Percentiles rank a stretch among this genome's conserved stretches.
phyloP scores from a whole-genome alignment of 176 grass and related monocot species.

The Ensete glaucum region DNA sequence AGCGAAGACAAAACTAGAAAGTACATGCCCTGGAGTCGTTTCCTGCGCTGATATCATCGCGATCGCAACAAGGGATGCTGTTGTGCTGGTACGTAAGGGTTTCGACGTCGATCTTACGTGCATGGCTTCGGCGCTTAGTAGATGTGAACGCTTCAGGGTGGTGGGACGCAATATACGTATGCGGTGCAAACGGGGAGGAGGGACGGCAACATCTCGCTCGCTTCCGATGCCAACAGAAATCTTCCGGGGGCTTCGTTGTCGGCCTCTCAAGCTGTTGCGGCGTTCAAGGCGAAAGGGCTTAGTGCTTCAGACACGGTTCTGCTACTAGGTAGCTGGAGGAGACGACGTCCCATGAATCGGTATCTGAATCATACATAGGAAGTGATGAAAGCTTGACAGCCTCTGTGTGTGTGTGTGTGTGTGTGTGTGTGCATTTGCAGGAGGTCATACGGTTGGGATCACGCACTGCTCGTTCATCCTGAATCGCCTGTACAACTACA shows the following conservation, averaged over 20 bases:
- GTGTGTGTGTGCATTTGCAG: conserved; percentile 15
- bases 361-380: neutral
- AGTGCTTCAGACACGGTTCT: conserved; percentile 48
- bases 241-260: conserved; percentile 36
- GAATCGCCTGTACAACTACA: conserved; percentile 49
- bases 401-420: no score
- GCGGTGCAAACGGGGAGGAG: conserved; percentile 54
- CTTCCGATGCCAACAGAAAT: conserved; percentile 21
- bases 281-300: conserved; percentile 49
- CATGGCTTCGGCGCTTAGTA: neutral
- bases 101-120: neutral
- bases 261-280: conserved; percentile 28
- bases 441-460: conserved; percentile 67
- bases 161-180: conserved; percentile 42
- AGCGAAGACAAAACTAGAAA: conserved; percentile 45
- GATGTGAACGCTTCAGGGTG: neutral
- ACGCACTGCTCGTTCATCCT: conserved; percentile 66
- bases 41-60: conserved; percentile 71
- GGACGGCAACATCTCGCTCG: conserved; percentile 49
- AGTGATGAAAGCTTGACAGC: neutral
- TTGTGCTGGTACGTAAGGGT: conserved; percentile 38
- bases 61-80: conserved; percentile 59
- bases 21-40: conserved; percentile 44
- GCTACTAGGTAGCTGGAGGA: conserved; percentile 46
- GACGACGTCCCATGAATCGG: neutral